These are phyloP conservation scores for Pythium scleroteichum DNA, from an alignment of 352 stramenopile genomes.

Conservation along the genomic window DNA sequence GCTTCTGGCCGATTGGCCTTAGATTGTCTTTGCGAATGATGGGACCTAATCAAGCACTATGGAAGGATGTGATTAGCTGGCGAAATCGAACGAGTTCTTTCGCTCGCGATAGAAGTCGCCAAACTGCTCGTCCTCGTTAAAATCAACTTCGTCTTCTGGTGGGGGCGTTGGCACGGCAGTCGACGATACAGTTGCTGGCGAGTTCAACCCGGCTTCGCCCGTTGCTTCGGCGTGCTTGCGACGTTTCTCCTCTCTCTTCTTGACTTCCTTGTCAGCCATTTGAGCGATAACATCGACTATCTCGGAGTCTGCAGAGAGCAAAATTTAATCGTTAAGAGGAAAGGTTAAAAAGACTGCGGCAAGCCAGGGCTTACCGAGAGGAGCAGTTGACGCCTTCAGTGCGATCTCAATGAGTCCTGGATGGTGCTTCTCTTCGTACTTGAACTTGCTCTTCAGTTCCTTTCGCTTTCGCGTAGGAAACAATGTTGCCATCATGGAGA, in stretches of 20 bases:
- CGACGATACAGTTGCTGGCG: conserved; percentile 28
- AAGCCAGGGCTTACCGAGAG: conserved; percentile 44
- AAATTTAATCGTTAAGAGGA: too few relatives aligned
- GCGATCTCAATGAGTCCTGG: conserved; percentile 77
- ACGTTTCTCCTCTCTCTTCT: conserved; percentile 53
- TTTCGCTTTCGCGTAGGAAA: conserved; percentile 82
- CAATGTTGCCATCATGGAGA: conserved; percentile 86
- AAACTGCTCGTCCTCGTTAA: conserved; percentile 27
- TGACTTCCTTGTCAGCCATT: conserved; percentile 74
- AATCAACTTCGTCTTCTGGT: conserved; percentile 15
- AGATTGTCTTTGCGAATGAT: too few relatives aligned
- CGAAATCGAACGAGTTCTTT: conserved; percentile 70
- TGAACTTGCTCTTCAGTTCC: conserved; percentile 89
- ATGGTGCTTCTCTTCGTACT: conserved; percentile 84
- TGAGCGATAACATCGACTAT: conserved; percentile 79
- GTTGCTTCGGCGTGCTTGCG: conserved; percentile 26
- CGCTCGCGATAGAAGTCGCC: conserved; percentile 55
- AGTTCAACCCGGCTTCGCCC: conserved; percentile 19
- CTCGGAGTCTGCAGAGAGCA: conserved; percentile 49
- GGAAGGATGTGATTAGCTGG: conserved; percentile 31
- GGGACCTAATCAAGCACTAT: too few relatives aligned
- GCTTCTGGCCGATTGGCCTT: not conserved
- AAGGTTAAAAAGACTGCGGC: too few relatives aligned
- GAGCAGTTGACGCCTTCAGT: conserved; percentile 63
- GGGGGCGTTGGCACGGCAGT: conserved; percentile 26